Percentiles rank a stretch among this genome's conserved stretches.
Evolutionary conservation across 2,329 filamentous ascomycete species (phyloP).

Genomic region (Aspergillus hiratsukae): DNA sequence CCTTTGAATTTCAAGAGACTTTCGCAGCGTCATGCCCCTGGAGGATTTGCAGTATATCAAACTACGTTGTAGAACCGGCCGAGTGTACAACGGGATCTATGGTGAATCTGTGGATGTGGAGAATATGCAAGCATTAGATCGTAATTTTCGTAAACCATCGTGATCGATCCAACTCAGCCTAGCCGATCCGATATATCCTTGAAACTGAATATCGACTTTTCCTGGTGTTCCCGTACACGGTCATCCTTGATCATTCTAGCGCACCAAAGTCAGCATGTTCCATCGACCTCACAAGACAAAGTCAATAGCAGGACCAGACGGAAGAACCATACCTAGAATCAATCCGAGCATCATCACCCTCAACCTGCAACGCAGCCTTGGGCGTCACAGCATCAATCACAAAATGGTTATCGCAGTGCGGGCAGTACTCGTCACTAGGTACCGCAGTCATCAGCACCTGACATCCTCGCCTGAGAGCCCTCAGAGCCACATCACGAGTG

Average conservation of each 20-base stretch:
- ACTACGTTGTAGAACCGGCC: not conserved
- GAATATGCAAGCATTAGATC: slow-evolving; percentile 20
- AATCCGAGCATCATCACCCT: slow-evolving; percentile 83
- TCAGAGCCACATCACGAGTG: too few relatives aligned
- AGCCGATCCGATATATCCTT: slow-evolving; percentile 69
- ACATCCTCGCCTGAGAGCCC: not conserved
- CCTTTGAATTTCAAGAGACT: slow-evolving; percentile 9
- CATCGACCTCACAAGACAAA: not conserved
- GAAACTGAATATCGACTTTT: slow-evolving; percentile 70
- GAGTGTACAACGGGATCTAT: not conserved
- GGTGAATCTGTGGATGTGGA: not conserved
- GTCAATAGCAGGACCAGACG: not conserved
- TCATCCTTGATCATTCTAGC: slow-evolving; percentile 85
- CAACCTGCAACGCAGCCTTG: slow-evolving; percentile 76
- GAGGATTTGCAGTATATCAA: not conserved
- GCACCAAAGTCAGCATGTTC: slow-evolving; percentile 12
- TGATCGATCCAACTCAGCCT: slow-evolving; percentile 51
- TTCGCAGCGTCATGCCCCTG: not conserved
- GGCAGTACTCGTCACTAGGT: slow-evolving; percentile 87
- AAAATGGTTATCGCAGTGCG: slow-evolving; percentile 98
- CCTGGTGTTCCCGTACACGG: slow-evolving; percentile 57
- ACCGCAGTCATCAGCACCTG: not conserved
- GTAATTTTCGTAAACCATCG: slow-evolving; percentile 26
- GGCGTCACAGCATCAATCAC: slow-evolving; percentile 84
- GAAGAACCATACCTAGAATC: slow-evolving; percentile 58